A percentile compares a stretch with the other conserved stretches of the same genome.
Conservation (phyloP, 768 basidiomycete genomes). For the Boletus vinaceobasis region DNA sequence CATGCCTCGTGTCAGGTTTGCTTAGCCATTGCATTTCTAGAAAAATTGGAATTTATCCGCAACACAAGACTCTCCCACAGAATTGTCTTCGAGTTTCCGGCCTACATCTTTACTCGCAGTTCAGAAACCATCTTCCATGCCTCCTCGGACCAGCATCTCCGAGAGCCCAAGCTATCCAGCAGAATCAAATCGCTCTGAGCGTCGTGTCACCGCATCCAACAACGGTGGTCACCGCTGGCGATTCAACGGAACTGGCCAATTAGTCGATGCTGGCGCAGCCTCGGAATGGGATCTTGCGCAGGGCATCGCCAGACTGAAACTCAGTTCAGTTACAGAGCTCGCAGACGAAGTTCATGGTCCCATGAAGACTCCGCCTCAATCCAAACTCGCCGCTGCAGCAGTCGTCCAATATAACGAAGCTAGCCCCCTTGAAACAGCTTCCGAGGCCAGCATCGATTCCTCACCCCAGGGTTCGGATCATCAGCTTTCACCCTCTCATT, state of each 20-base stretch:
- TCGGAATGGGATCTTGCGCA: constrained; percentile 71
- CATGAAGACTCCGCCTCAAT: constrained; percentile 67
- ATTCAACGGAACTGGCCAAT: constrained; percentile 59
- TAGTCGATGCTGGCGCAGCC: constrained; percentile 51
- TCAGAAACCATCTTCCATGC: constrained; percentile 47
- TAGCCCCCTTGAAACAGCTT: constrained; percentile 72
- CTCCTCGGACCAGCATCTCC: constrained; percentile 38
- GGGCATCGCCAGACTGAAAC: constrained; percentile 69
- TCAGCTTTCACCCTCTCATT: constrained; percentile 65
- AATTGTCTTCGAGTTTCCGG: constrained; percentile 33
- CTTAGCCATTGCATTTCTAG: constrained; percentile 17
- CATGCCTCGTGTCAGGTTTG: constrained; percentile 23
- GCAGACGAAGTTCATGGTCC: constrained; percentile 48
- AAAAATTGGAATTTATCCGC: constrained; percentile 49
- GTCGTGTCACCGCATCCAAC: constrained; percentile 35
- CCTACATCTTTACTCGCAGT: constrained; percentile 29
- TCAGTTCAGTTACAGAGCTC: constrained; percentile 51
- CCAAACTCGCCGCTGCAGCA: constrained; percentile 49
- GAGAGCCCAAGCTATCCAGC: constrained; percentile 19
- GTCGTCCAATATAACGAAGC: constrained; percentile 59
- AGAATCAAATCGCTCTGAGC: constrained; percentile 36
- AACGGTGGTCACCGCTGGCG: constrained; percentile 55
- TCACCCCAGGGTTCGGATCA: constrained; percentile 70
- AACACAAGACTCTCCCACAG: constrained; percentile 38
- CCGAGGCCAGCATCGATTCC: constrained; percentile 67